Evolutionary conservation across 2,329 filamentous ascomycete genomes (phyloP).

Genomic region (Escovopsis sp.): DNA sequence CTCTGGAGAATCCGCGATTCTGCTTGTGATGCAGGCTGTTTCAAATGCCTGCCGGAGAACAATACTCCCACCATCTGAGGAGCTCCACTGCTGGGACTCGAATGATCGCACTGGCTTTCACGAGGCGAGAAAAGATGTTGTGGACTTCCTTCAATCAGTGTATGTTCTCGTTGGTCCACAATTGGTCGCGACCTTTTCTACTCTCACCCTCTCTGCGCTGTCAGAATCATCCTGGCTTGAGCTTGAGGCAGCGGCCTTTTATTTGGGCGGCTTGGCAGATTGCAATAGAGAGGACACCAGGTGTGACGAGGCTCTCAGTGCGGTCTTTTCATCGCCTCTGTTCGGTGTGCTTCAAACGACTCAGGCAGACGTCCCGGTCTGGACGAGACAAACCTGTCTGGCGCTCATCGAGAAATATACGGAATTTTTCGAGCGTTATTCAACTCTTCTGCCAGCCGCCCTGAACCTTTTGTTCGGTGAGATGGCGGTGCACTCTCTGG

Average conservation of each 20-base stretch:
- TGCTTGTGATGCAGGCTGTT: slow-evolving; percentile 46
- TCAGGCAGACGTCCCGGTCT: slow-evolving; percentile 38
- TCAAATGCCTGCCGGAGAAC: slow-evolving; percentile 55
- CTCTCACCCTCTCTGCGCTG: slow-evolving; percentile 36
- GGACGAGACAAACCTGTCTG: slow-evolving; percentile 53
- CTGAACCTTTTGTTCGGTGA: slow-evolving; percentile 62
- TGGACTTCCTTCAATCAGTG: slow-evolving; percentile 58
- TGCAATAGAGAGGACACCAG: slow-evolving; percentile 41
- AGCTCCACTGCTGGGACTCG: slow-evolving; percentile 52
- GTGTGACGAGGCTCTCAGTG: slow-evolving; percentile 42
- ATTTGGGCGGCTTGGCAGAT: slow-evolving; percentile 51
- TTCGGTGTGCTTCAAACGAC: slow-evolving; percentile 37
- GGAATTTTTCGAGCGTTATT: slow-evolving; percentile 59
- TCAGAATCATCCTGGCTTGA: slow-evolving; percentile 37
- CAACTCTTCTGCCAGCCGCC: slow-evolving; percentile 50
- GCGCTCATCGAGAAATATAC: slow-evolving; percentile 57
- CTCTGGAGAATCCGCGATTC: slow-evolving; percentile 32
- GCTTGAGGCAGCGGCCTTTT: slow-evolving; percentile 46
- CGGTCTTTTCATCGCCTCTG: slow-evolving; percentile 46
- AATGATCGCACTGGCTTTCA: slow-evolving; percentile 51
- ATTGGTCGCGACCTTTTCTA: slow-evolving; percentile 41
- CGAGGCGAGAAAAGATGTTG: slow-evolving; percentile 64
- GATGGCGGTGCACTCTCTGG: slow-evolving; percentile 45
- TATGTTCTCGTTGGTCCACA: slow-evolving; percentile 45
- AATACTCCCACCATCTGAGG: slow-evolving; percentile 44